Base-by-base conservation (phyloP, 2,329 filamentous ascomycete genomes). In the Lachnellula suecica region DNA sequence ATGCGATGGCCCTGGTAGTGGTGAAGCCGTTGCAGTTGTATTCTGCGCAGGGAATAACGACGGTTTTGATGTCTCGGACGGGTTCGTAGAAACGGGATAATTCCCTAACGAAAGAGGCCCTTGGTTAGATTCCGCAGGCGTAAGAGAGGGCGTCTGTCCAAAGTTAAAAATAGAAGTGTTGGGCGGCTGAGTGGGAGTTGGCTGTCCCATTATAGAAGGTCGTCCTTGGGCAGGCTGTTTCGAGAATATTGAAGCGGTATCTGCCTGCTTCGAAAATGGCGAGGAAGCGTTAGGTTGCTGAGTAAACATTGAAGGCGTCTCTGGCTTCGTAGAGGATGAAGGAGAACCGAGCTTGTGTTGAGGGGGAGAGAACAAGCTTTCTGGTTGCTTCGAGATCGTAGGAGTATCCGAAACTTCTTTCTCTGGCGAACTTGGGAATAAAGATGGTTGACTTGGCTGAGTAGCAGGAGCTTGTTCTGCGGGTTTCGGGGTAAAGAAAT, bases 401-500 rank as follows among this genome's bases (percentile, higher is more conserved):
- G 20, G 22, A 24, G 37, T 10, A 40, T 19, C 19, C 6, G 11
- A 22, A 9, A 22, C 11, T 9, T 13, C 7, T 4, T 10, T 40
- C 6, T 19, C 37, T 10, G 37, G 37, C 10, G 19, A 11, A 10
- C 25, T 24, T 42, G 31, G 31, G 9, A 17, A 35, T 15, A 35
- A 35, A 13, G 17, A 35, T 3, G 31, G 13, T 6, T 13, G 10
- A n/a, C 3, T 17, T 35, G 22, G 40, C 40, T 42, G 22, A 10
- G 11, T 23, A 42, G 20, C 40, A 13, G 40, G 22, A 8, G 40
- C 13, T 27, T 25, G 11, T n/a, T 42, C 40, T 15, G 40, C 40
- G 25, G 40, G 22, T 11, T 42, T 52, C 20, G 15, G 29, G 4
- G 40, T 43, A 29, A 51, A 49, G 27, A 54, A 51, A n/a, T 38